phyloP scores from a whole-genome alignment of 495 filamentous ascomycete genomes.

The Apodospora peruviana region DNA sequence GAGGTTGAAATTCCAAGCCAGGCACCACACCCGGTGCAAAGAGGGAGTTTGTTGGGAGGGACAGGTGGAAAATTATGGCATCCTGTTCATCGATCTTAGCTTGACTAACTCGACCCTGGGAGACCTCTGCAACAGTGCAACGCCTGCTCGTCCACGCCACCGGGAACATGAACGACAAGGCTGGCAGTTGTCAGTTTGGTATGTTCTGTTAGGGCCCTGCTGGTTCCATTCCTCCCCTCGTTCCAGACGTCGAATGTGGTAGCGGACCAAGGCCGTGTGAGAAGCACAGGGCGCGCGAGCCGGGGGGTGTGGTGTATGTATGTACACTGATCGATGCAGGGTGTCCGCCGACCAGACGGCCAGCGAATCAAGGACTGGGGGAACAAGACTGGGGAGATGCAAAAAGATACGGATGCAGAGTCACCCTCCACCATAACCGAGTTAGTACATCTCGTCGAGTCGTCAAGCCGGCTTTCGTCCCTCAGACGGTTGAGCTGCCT shows the following conservation, averaged over 20 bases:
- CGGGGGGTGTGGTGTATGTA: too few species aligned
- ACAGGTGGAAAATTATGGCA: conserved; percentile 8
- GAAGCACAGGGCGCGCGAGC: conserved; percentile 9
- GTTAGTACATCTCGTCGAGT: conserved; percentile 6
- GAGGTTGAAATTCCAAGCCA: conserved; percentile 7
- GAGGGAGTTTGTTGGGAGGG: conserved; percentile 3
- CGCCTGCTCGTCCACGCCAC: conserved; percentile 17
- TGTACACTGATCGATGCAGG: conserved; percentile 18
- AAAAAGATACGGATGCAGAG: conserved; percentile 14
- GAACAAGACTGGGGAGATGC: conserved; percentile 3
- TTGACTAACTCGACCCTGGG: background rate
- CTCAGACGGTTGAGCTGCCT: conserved; percentile 5
- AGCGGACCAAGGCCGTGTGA: conserved; percentile 24
- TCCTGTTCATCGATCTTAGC: conserved; percentile 8
- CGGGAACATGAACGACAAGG: conserved; percentile 17
- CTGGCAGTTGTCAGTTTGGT: conserved; percentile 15
- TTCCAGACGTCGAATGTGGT: conserved; percentile 16
- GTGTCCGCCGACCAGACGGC: conserved; percentile 15
- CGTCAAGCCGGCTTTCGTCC: background rate
- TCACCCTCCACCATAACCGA: conserved; percentile 1
- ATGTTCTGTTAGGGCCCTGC: conserved; percentile 20
- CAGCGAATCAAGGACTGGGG: conserved; percentile 3
- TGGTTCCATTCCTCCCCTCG: conserved; percentile 12
- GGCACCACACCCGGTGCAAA: background rate
- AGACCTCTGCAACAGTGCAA: conserved; percentile 3